Base-by-base conservation (phyloP, 768 basidiomycete species). In the Mycena venus region DNA sequence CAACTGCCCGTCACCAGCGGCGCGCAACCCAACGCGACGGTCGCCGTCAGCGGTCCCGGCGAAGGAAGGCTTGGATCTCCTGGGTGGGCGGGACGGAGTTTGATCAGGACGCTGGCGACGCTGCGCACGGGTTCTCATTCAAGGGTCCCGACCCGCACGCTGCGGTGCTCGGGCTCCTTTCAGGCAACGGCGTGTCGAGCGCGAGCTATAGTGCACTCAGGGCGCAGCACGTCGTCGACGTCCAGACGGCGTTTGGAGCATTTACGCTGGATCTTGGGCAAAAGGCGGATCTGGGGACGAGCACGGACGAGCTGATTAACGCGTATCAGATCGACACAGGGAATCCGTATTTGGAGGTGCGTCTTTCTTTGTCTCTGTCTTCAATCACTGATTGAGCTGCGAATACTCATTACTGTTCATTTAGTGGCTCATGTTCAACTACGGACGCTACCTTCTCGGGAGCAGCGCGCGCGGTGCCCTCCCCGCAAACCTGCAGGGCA, bases 81-180 rank as follows among this genome's bases (percentile, higher is more conserved):
- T 94, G 93, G 93, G 89, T 91, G 21, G 94, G 93, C n/a, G 92
- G 87, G 32, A 95, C 94, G 19, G 88, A 94, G 58, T 95, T 91
- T 79, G 85, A 90, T 72, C 89, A 91, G 81, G 81, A 89, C 74
- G 90, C 93, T 0, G 94, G 94, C 34, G 87, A 90, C 73, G 84
- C 83, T 4, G 86, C 86, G 17, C 86, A 86, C 78, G 80, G 83
- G 51, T 95, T 91, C 78, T 88, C 92, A 4, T 95, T 95, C 87
- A 80, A 84, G 34, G 93, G 93, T 8, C 66, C 85, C 0, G 91
- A 94, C 73, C 92, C 94, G 40, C 91, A 92, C 78, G 75, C 73
- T 44, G 72, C 81, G 27, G 86, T 92, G 10, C 76, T 88, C 21
- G 14, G 68, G 15, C 82, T 87, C 15, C 79, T 92, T 44, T 80